Percentiles rank a stretch among this genome's conserved stretches.
Evolutionary conservation across 2,329 filamentous ascomycete species (phyloP).

Genomic region (Pseudocercospora cruenta): DNA sequence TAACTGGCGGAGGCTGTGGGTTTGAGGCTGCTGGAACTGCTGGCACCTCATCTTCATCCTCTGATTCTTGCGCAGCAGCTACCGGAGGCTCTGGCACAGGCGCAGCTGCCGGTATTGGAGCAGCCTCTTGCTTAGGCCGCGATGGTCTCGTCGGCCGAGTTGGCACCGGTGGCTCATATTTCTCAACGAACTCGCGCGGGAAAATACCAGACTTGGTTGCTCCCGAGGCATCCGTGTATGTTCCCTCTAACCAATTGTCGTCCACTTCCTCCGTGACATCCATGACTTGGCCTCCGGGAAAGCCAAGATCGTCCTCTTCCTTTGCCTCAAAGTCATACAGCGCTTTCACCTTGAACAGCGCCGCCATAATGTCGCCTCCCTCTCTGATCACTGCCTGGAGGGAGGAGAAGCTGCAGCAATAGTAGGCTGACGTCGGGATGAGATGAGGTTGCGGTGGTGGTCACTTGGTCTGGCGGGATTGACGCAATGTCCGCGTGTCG

Average conservation of each 20-base stretch:
- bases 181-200: constrained; percentile 95
- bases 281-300: constrained; percentile 83
- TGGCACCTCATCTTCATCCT: constrained; percentile 32
- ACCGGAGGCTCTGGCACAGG: constrained; percentile 29
- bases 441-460: constrained; percentile 2
- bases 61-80: constrained; percentile 36
- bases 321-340: constrained; percentile 90
- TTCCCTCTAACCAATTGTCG: constrained; percentile 88
- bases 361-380: constrained; percentile 39
- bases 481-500: constrained; percentile 8
- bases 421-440: background rate
- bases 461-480: background rate
- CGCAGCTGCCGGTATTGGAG: constrained; percentile 30
- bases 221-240: constrained; percentile 78
- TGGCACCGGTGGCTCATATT: constrained; percentile 87
- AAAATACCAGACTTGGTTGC: constrained; percentile 83
- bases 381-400: constrained; percentile 6
- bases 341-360: constrained; percentile 87
- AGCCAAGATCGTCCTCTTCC: constrained; percentile 94
- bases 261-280: constrained; percentile 92
- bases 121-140: constrained; percentile 67
- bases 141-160: constrained; percentile 75
- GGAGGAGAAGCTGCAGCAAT: constrained; percentile 13
- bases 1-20: constrained; percentile 43
- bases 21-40: constrained; percentile 40